A percentile compares a stretch with the other conserved stretches of the same genome.
Conservation (phyloP, 495 filamentous ascomycete genomes). For the Sphaerosporella brunnea region DNA sequence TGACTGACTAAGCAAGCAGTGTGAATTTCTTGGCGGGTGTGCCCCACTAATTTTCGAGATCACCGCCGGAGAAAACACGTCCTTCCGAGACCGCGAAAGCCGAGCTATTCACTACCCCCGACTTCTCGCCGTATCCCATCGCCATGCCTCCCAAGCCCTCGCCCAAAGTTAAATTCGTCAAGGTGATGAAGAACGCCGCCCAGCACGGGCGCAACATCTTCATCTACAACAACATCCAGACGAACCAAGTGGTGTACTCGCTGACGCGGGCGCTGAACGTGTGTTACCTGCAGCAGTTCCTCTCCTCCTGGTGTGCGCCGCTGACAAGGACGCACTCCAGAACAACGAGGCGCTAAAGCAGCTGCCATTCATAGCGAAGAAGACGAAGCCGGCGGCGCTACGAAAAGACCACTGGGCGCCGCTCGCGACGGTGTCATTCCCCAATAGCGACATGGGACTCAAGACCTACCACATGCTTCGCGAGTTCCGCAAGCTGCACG, state of each 20-base stretch:
- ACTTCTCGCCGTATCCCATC: too few species aligned
- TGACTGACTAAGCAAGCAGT: too few species aligned
- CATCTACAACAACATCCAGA: constrained; percentile 61
- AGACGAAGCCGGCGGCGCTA: constrained; percentile 56
- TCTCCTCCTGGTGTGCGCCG: not conserved
- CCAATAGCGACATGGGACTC: constrained; percentile 42
- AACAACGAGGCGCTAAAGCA: constrained; percentile 52
- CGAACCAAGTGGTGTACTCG: constrained; percentile 72
- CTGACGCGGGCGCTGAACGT: constrained; percentile 52
- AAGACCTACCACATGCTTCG: constrained; percentile 61
- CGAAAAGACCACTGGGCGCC: constrained; percentile 89
- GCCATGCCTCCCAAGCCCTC: too few species aligned
- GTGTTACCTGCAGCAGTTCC: constrained; percentile 17
- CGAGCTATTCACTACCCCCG: too few species aligned
- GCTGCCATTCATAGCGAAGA: constrained; percentile 77
- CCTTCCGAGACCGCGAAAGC: too few species aligned
- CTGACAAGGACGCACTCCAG: constrained; percentile 27
- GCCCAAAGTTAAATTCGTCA: too few species aligned
- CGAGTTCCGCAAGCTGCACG: constrained; percentile 59
- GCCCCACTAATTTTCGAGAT: too few species aligned
- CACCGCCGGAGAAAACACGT: too few species aligned
- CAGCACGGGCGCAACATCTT: constrained; percentile 55
- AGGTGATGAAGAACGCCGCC: not conserved
- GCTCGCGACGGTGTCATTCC: constrained; percentile 57
- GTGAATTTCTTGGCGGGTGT: too few species aligned